Base-by-base conservation (phyloP, 1,139 yeast genomes). In the Taphrina communis region DNA sequence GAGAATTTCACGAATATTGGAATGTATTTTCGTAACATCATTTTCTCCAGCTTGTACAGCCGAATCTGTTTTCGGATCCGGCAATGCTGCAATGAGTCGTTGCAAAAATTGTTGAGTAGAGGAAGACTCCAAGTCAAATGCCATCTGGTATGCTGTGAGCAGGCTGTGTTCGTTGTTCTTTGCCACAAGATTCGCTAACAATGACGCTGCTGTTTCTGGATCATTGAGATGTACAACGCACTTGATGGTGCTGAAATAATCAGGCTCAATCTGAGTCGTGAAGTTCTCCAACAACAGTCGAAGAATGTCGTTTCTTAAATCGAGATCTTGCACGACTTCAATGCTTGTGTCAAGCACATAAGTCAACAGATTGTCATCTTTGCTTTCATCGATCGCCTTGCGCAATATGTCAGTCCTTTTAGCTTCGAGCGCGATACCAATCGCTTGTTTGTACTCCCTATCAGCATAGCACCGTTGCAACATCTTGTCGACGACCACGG, bases 21-120 rank as follows among this genome's bases (percentile, higher is more conserved):
- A 36, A 35, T 38, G 62, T 11, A 59, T 50, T 31, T 59, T 60
- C 31, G 46, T 42, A 9, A 44, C 38, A 25, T 41, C n/a, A 17
- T 67, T n/a, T n/a, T 12, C 25, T 17, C 46, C 56, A n/a, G 52
- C 74, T 84, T 85, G 71, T 88, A 70, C 90, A 80, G 75, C 85
- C 86, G 46, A 74, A 73, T 79, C 76, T 60, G 80, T 79, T 66
- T 35, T 42, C 9, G 25, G 41, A 7, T 55, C n/a, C 11, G 65
- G 66, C 12, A 82, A 56, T 4, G 71, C 83, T 3, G 77, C 75
- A 38, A 79, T 75, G 11, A 93, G 86, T 68, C 83, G 85, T 71
- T 87, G 89, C 72, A 94, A 82, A 73, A 94, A 83, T 76, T 90
- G 95, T 80, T 94, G 99, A n/a, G 97, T 86, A 0, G 97, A 97